Percentiles rank a stretch among this genome's conserved stretches.
Evolutionary conservation across 495 filamentous ascomycete genomes (phyloP).

Genomic region (Tuber indicum): DNA sequence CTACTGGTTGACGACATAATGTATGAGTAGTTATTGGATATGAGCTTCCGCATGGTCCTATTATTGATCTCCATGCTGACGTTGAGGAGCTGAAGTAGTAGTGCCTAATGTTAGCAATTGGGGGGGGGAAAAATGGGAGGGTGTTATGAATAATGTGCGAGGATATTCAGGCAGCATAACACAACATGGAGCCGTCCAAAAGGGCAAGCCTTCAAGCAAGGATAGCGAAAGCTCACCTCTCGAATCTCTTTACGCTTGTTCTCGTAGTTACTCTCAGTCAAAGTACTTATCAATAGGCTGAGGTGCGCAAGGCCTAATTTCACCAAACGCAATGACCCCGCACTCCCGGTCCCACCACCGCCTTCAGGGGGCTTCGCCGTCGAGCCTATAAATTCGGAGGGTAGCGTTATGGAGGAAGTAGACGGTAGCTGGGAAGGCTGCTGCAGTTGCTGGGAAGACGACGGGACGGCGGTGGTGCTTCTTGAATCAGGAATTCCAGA

Average conservation of each 20-base stretch:
- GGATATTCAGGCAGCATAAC: neutral
- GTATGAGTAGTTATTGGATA: slow-evolving; percentile 35
- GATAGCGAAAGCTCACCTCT: slow-evolving; percentile 54
- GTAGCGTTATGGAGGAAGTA: slow-evolving; percentile 37
- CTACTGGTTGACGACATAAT: slow-evolving; percentile 37
- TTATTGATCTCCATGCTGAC: slow-evolving; percentile 36
- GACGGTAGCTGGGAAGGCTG: slow-evolving; percentile 36
- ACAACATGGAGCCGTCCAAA: neutral
- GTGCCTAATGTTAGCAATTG: neutral
- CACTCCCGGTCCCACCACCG: slow-evolving; percentile 41
- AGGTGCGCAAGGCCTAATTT: slow-evolving; percentile 94
- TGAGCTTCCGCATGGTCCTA: slow-evolving; percentile 37
- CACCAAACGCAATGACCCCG: slow-evolving; percentile 47
- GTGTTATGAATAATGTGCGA: neutral
- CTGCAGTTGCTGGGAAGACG: slow-evolving; percentile 37
- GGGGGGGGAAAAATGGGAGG: neutral
- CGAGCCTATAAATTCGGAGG: slow-evolving; percentile 37
- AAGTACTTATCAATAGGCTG: slow-evolving; percentile 83
- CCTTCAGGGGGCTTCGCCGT: slow-evolving; percentile 42
- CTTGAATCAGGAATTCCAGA: neutral
- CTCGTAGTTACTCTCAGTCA: slow-evolving; percentile 96
- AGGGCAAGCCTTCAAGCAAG: slow-evolving; percentile 37
- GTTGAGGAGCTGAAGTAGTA: slow-evolving; percentile 23
- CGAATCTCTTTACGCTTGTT: slow-evolving; percentile 80
- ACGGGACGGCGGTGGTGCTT: slow-evolving; percentile 18